Conservation (phyloP, 1,284 basidiomycete genomes). For the Microbotryum violaceum region DNA sequence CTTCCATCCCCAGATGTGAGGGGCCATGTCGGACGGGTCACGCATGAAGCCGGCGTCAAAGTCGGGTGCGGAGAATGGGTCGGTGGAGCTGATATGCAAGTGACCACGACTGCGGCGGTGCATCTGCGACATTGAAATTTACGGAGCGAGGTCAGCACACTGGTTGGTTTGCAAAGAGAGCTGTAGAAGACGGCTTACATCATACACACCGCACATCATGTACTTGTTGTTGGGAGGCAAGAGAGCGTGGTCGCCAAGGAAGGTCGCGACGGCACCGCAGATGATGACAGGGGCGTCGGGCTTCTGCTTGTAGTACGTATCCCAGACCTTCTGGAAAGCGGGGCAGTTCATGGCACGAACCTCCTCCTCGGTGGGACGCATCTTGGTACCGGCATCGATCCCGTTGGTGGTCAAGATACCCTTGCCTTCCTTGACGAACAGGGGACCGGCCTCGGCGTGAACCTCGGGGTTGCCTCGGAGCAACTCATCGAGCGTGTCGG, state of each 20-base stretch:
- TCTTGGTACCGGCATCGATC: slow-evolving; percentile 68
- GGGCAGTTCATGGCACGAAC: slow-evolving; percentile 57
- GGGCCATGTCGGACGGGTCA: slow-evolving; percentile 48
- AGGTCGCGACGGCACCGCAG: slow-evolving; percentile 22
- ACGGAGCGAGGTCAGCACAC: not conserved
- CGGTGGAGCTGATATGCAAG: slow-evolving; percentile 32
- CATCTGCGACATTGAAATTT: slow-evolving; percentile 1
- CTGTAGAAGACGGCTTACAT: not conserved
- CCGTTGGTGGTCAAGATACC: slow-evolving; percentile 59
- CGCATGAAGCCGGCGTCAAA: slow-evolving; percentile 33
- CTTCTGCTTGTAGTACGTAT: slow-evolving; percentile 64
- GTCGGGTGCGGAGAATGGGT: slow-evolving; percentile 32
- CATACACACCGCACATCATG: slow-evolving; percentile 8
- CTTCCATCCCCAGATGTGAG: slow-evolving; percentile 55
- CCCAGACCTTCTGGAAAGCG: slow-evolving; percentile 61
- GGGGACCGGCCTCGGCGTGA: slow-evolving; percentile 1
- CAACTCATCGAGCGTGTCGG: slow-evolving; percentile 42
- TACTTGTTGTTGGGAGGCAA: slow-evolving; percentile 15
- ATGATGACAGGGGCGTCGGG: slow-evolving; percentile 66
- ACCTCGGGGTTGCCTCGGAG: slow-evolving; percentile 9
- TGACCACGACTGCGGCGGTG: slow-evolving; percentile 30
- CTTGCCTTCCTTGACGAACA: slow-evolving; percentile 45
- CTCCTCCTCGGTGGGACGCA: slow-evolving; percentile 59
- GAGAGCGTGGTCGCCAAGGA: slow-evolving; percentile 18
- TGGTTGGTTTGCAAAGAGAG: not conserved